Evolutionary conservation across 192 early-diverging fungal genomes (phyloP).

Genomic region (Entomortierella parvispora): DNA sequence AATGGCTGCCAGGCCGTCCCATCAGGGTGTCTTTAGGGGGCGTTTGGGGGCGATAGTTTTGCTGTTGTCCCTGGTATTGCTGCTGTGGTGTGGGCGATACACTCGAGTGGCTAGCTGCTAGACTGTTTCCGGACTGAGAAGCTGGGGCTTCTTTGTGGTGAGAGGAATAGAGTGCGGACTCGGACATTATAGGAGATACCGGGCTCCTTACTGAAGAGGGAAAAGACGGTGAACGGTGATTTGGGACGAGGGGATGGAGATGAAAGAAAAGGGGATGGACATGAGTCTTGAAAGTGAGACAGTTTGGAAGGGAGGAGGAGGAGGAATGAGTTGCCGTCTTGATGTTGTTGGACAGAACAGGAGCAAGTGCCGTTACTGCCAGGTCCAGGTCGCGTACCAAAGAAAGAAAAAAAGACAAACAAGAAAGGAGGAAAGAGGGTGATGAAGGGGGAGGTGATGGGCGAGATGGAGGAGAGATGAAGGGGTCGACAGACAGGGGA

Average conservation of each 20-base stretch:
- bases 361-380: too few species aligned
- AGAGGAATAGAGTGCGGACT: neutral
- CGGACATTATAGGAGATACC: neutral
- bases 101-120: neutral
- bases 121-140: conserved; percentile 3
- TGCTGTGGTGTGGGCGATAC: neutral
- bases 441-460: neutral
- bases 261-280: neutral
- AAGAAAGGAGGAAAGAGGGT: neutral
- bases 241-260: neutral
- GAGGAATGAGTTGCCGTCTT: neutral
- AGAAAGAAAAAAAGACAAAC: neutral
- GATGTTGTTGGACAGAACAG: too few species aligned
- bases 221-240: neutral
- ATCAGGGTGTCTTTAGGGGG: neutral
- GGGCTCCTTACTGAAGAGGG: neutral
- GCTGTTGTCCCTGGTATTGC: conserved; percentile 2
- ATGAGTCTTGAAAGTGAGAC: neutral
- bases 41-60: neutral
- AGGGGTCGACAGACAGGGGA: too few species aligned
- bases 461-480: neutral
- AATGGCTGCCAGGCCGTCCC: neutral
- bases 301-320: too few species aligned
- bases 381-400: neutral
- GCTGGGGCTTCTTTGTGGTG: neutral